These are phyloP conservation scores for Xylaria scruposa DNA, from an alignment of 495 filamentous ascomycete genomes.

Conservation along the genomic window DNA sequence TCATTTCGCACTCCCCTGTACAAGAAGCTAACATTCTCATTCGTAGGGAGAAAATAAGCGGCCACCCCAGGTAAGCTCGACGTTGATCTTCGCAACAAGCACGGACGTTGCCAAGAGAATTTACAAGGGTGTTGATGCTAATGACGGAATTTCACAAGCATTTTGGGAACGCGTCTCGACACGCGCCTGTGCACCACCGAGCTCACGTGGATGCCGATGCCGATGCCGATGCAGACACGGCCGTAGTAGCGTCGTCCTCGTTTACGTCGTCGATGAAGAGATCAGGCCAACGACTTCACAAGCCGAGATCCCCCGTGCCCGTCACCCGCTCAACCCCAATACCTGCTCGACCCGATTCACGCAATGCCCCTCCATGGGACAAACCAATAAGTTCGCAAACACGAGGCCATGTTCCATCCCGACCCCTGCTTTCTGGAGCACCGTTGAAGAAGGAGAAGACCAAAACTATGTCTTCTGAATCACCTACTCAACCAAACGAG, in stretches of 20 bases:
- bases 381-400: constrained; percentile 24
- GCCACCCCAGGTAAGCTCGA: constrained; percentile 13
- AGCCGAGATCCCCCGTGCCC: not conserved
- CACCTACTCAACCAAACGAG: constrained; percentile 52
- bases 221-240: not conserved
- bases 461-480: constrained; percentile 42
- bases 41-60: not conserved
- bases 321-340: not conserved
- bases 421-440: constrained; percentile 14
- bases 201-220: not conserved
- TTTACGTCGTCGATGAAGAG: constrained; percentile 17
- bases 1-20: constrained; percentile 20
- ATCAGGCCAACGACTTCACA: constrained; percentile 16
- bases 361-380: constrained; percentile 21
- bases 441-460: constrained; percentile 24
- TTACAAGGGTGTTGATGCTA: constrained; percentile 42
- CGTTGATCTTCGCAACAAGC: not conserved
- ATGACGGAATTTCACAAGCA: constrained; percentile 33
- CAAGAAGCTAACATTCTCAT: constrained; percentile 4
- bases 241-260: too few relatives aligned
- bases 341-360: constrained; percentile 14
- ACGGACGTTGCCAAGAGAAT: constrained; percentile 10
- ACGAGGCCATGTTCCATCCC: constrained; percentile 27
- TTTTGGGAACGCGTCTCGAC: constrained; percentile 33
- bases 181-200: constrained; percentile 8